These are phyloP conservation scores for Cordyceps javanica DNA, from an alignment of 2,329 filamentous ascomycete species.

Conservation along the genomic window DNA sequence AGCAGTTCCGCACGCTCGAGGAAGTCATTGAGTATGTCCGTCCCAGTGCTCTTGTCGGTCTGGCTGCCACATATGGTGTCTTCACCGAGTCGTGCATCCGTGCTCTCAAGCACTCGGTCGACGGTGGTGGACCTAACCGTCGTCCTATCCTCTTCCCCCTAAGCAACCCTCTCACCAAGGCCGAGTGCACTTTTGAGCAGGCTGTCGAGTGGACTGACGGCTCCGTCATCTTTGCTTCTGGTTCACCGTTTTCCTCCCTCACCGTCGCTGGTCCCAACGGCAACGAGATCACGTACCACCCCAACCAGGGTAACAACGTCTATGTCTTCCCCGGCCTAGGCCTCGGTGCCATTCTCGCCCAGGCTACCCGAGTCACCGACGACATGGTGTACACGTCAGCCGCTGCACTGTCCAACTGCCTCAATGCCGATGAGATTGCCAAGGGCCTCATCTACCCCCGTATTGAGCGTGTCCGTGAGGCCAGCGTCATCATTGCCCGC, in stretches of 20 bases:
- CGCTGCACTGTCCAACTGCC: constrained; percentile 67
- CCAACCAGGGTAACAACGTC: constrained; percentile 78
- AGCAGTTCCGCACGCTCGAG: constrained; percentile 72
- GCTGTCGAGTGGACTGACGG: constrained; percentile 88
- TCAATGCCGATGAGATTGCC: constrained; percentile 75
- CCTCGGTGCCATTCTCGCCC: constrained; percentile 85
- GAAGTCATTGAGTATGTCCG: constrained; percentile 93
- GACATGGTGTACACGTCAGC: constrained; percentile 96
- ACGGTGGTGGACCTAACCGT: constrained; percentile 61
- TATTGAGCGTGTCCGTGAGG: constrained; percentile 86
- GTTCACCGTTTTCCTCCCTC: constrained; percentile 79
- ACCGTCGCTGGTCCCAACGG: constrained; percentile 55
- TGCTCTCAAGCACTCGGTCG: constrained; percentile 58
- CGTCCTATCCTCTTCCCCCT: constrained; percentile 91
- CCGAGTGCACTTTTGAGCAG: constrained; percentile 95
- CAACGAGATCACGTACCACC: constrained; percentile 60
- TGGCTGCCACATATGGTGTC: constrained; percentile 89
- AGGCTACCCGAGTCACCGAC: constrained; percentile 80
- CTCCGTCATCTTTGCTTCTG: constrained; percentile 87
- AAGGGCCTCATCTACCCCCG: constrained; percentile 85
- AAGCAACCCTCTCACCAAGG: constrained; percentile 93
- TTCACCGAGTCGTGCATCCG: constrained; percentile 85
- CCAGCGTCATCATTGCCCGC: constrained; percentile 77
- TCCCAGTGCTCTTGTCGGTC: constrained; percentile 88
- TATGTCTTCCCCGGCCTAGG: constrained; percentile 98